Conservation (phyloP, 768 basidiomycete genomes). For the Sarcodon sp. region DNA sequence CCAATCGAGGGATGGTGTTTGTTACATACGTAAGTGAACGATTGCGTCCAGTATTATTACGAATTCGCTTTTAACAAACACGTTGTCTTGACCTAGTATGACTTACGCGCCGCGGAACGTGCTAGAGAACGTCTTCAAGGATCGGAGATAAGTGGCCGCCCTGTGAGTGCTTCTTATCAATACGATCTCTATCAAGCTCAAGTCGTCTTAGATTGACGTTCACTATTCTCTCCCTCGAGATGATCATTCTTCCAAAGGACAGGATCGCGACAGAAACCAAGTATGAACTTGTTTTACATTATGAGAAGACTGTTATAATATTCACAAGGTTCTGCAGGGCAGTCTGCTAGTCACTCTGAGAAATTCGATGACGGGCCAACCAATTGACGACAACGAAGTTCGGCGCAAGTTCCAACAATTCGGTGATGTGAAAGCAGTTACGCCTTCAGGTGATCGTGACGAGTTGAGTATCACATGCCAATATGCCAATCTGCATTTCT, state of each 20-base stretch:
- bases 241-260: slow-evolving; percentile 41
- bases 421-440: slow-evolving; percentile 81
- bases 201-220: slow-evolving; percentile 74
- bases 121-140: slow-evolving; percentile 88
- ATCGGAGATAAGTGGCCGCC: slow-evolving; percentile 75
- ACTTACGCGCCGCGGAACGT: slow-evolving; percentile 84
- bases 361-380: slow-evolving; percentile 51
- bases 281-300: slow-evolving; percentile 23
- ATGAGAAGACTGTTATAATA: neutral
- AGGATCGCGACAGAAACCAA: slow-evolving; percentile 76
- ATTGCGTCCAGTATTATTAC: neutral
- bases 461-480: slow-evolving; percentile 29
- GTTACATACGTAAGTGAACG: slow-evolving; percentile 82
- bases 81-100: slow-evolving; percentile 44
- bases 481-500: neutral
- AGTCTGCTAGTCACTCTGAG: slow-evolving; percentile 69
- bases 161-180: slow-evolving; percentile 41
- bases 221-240: slow-evolving; percentile 94
- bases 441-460: slow-evolving; percentile 44
- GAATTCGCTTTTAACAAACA: neutral
- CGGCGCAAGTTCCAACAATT: slow-evolving; percentile 78
- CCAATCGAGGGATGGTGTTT: slow-evolving; percentile 96
- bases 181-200: slow-evolving; percentile 1
- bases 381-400: slow-evolving; percentile 78
- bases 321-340: slow-evolving; percentile 61